Conservation (phyloP, 805 yeast species). For the Zygosaccharomyces siamensis region DNA sequence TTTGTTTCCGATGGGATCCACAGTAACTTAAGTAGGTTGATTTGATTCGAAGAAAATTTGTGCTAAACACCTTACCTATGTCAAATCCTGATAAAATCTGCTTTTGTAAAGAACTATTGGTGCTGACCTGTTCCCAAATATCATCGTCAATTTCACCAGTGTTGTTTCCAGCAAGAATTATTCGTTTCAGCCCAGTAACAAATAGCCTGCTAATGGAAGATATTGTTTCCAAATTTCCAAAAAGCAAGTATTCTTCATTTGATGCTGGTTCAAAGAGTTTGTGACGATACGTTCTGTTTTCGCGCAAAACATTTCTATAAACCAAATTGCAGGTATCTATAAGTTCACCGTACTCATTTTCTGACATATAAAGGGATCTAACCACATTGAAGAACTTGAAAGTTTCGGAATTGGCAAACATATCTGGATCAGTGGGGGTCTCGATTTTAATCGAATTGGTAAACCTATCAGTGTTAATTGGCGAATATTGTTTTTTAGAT, state of each 20-base stretch:
- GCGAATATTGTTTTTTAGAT: conserved; percentile 36
- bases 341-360: conserved; percentile 32
- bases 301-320: conserved; percentile 33
- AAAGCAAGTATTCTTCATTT: conserved; percentile 38
- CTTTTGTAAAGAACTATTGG: conserved; percentile 3
- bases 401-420: background rate
- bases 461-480: conserved; percentile 17
- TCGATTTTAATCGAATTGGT: conserved; percentile 2
- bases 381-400: conserved; percentile 22
- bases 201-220: conserved; percentile 36
- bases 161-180: background rate
- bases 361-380: conserved; percentile 34
- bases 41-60: conserved; percentile 33
- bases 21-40: conserved; percentile 35
- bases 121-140: conserved; percentile 14
- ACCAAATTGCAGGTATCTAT: conserved; percentile 32
- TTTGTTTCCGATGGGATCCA: conserved; percentile 31
- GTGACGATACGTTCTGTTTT: conserved; percentile 28
- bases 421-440: conserved; percentile 5
- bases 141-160: conserved; percentile 7
- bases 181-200: conserved; percentile 11
- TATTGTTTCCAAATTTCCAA: conserved; percentile 43
- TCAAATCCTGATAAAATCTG: conserved; percentile 17
- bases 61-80: conserved; percentile 31
- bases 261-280: conserved; percentile 27